Base-by-base conservation (phyloP, 139 green algal species). In the Zygnema circumcarinatum region DNA sequence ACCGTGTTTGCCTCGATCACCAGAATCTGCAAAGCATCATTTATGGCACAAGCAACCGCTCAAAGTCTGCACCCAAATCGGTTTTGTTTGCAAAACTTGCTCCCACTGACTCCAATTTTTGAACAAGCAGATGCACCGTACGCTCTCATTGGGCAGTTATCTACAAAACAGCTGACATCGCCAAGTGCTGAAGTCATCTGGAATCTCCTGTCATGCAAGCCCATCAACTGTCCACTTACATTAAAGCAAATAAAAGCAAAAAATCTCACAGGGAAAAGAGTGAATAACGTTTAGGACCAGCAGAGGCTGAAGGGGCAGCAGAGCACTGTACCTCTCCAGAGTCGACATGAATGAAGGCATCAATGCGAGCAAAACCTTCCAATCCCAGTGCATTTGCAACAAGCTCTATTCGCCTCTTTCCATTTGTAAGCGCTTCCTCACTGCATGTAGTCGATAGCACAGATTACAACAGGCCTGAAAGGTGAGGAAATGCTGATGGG, bases 1-100 rank as follows among this genome's bases (percentile, higher is more conserved):
- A 94, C 76, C 0, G 88, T 91, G 85, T 95, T 92, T 16, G 94
- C 94, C 32, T 95, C 94, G 1, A 89, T 91, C 0, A 96, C 83
- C 31, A 96, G 83, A 25, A 96, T 41, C 89, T 96, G 79, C 79
- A 81, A 29, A 76, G 16, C 7, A 84, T 42, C 7, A 84, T 42
- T 35, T 72, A 29, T n/a, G n/a, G n/a, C n/a, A 29, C n/a, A 72
- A 72, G 56, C n/a, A 72, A 72, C 56, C 56, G 29, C 29, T 72
- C 56, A 72, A 72, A 72, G 56, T 72, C 56, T 35, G 29, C 56
- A 29, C 56, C n/a, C n/a, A n/a, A n/a, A n/a, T n/a, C n/a, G n/a
- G n/a, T n/a, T n/a, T n/a, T n/a, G n/a, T n/a, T n/a, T n/a, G n/a
- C n/a, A n/a, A n/a, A n/a, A n/a, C n/a, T n/a, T n/a, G n/a, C n/a